phyloP scores from a whole-genome alignment of 2,329 filamentous ascomycete genomes.

The Zopfia rhizophila region DNA sequence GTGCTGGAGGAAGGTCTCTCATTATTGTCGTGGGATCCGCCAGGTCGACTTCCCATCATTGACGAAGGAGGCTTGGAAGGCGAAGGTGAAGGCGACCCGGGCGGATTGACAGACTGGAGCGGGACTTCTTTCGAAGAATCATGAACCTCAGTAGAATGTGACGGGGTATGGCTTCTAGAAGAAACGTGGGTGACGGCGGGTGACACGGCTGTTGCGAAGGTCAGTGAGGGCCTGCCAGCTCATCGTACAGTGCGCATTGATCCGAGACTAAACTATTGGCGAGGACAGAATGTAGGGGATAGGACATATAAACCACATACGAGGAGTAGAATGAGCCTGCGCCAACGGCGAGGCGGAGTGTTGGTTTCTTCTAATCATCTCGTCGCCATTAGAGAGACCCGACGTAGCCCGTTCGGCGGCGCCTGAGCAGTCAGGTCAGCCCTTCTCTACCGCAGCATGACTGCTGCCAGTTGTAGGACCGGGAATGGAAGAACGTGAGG shows the following conservation, averaged over 20 bases:
- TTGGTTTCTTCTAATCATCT: conserved; percentile 49
- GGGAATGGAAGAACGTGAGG: conserved; percentile 9
- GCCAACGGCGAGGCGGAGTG: conserved; percentile 66
- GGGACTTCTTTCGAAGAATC: conserved; percentile 63
- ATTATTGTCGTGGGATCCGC: conserved; percentile 40
- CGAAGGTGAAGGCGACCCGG: conserved; percentile 56
- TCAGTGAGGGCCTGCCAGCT: conserved; percentile 49
- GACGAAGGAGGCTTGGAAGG: conserved; percentile 32
- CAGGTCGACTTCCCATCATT: conserved; percentile 51
- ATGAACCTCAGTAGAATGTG: conserved; percentile 59
- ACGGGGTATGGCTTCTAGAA: conserved; percentile 67
- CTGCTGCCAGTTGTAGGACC: conserved; percentile 9
- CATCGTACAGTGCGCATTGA: conserved; percentile 53
- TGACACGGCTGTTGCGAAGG: conserved; percentile 59
- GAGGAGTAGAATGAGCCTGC: conserved; percentile 66
- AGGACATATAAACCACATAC: conserved; percentile 61
- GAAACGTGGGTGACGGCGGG: conserved; percentile 62
- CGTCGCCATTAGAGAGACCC: conserved; percentile 32
- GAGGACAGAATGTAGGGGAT: conserved; percentile 12
- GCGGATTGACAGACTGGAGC: conserved; percentile 66
- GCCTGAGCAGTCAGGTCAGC: conserved; percentile 12
- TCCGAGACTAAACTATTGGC: conserved; percentile 41
- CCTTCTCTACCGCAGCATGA: conserved; percentile 21
- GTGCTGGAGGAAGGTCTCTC: conserved; percentile 26
- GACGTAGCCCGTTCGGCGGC: conserved; percentile 10